Conservation (phyloP, 306 rosid genomes). For the Psophocarpus tetragonolobus region DNA sequence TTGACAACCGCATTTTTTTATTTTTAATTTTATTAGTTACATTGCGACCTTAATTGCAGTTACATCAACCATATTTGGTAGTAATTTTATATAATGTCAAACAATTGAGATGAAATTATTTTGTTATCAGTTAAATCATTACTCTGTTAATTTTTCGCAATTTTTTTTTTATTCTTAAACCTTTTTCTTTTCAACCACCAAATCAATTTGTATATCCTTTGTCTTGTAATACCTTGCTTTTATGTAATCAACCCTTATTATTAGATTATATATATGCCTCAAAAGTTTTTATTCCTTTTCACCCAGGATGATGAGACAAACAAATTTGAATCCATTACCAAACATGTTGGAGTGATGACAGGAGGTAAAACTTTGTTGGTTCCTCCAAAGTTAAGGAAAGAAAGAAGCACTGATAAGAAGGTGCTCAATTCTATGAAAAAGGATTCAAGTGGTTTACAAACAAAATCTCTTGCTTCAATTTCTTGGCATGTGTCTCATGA, state of each 20-base stretch:
- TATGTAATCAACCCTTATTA: background rate
- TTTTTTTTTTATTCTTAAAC: too few relatives aligned
- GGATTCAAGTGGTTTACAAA: conserved; percentile 4
- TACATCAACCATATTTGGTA: too few relatives aligned
- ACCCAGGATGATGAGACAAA: conserved; percentile 27
- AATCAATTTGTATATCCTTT: too few relatives aligned
- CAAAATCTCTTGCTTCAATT: conserved; percentile 39
- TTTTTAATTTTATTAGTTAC: too few relatives aligned
- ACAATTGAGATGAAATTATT: background rate
- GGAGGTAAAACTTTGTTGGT: conserved; percentile 18
- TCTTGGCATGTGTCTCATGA: conserved; percentile 53
- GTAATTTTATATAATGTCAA: too few relatives aligned
- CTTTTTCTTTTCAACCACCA: too few relatives aligned
- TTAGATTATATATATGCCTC: background rate
- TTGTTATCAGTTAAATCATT: too few relatives aligned
- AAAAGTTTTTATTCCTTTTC: conserved; percentile 21
- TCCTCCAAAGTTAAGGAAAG: background rate
- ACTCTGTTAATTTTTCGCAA: too few relatives aligned
- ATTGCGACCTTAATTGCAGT: background rate
- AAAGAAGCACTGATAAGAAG: background rate
- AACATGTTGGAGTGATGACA: conserved; percentile 22
- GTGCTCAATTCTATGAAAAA: conserved; percentile 9
- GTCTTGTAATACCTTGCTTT: too few relatives aligned
- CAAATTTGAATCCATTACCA: conserved; percentile 25
- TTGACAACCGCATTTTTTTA: background rate